Evolutionary conservation across 1,139 yeast genomes (phyloP).

Genomic region (Candida tetrigidarum): DNA sequence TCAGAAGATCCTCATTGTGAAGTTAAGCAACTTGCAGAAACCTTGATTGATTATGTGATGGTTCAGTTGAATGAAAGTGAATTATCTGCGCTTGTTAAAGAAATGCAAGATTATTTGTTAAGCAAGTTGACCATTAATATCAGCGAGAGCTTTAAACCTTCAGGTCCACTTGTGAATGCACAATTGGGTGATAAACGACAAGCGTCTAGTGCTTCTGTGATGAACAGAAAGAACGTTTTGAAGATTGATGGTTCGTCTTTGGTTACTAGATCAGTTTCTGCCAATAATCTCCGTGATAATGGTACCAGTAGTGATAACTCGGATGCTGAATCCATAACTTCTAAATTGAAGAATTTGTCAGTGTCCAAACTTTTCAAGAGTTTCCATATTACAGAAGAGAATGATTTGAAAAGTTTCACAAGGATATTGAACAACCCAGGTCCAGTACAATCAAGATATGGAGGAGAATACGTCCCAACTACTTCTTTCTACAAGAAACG

Average conservation of each 20-base stretch:
- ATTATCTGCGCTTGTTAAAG: slow-evolving; percentile 62
- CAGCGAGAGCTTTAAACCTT: slow-evolving; percentile 43
- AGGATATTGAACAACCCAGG: slow-evolving; percentile 42
- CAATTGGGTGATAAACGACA: slow-evolving; percentile 32
- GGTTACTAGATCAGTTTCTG: slow-evolving; percentile 38
- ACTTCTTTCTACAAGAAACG: slow-evolving; percentile 56
- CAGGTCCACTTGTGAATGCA: slow-evolving; percentile 35
- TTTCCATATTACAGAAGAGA: slow-evolving; percentile 47
- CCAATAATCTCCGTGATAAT: slow-evolving; percentile 24
- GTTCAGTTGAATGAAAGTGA: slow-evolving; percentile 68
- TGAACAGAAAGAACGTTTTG: slow-evolving; percentile 33
- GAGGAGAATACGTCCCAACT: slow-evolving; percentile 52
- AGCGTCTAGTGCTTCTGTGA: slow-evolving; percentile 34
- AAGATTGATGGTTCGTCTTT: slow-evolving; percentile 35
- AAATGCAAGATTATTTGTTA: slow-evolving; percentile 66
- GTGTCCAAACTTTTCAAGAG: slow-evolving; percentile 48
- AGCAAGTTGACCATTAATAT: slow-evolving; percentile 53
- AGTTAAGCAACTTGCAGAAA: slow-evolving; percentile 74
- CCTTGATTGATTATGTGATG: slow-evolving; percentile 76
- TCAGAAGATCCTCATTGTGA: slow-evolving; percentile 92
- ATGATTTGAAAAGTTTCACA: slow-evolving; percentile 41
- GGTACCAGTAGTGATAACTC: slow-evolving; percentile 23
- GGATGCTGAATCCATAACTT: slow-evolving; percentile 40
- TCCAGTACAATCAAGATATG: slow-evolving; percentile 52
- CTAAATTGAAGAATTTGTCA: slow-evolving; percentile 43